Evolutionary conservation across 2,329 filamentous ascomycete genomes (phyloP).

Genomic region (Fusarium nematophilum): DNA sequence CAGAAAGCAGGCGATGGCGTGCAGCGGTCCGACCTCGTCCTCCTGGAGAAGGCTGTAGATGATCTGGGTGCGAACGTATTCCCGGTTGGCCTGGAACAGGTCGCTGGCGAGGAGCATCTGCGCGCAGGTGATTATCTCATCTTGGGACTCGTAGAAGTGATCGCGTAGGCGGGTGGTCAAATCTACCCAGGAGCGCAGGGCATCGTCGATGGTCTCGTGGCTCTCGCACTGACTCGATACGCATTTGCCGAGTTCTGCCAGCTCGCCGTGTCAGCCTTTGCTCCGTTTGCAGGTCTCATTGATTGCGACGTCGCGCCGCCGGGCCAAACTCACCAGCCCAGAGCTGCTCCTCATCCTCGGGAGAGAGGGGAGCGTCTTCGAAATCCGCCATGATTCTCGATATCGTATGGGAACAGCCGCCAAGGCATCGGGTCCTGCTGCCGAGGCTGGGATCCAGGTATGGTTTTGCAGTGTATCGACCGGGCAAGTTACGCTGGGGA

Average conservation of each 20-base stretch:
- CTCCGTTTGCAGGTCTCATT: slow-evolving; percentile 1
- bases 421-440: slow-evolving; percentile 50
- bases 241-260: slow-evolving; percentile 61
- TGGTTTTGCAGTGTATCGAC: slow-evolving; percentile 10
- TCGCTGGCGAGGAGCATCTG: slow-evolving; percentile 80
- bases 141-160: slow-evolving; percentile 78
- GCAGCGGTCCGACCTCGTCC: slow-evolving; percentile 82
- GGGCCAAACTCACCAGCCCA: slow-evolving; percentile 76
- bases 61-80: slow-evolving; percentile 93
- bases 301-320: slow-evolving; percentile 4
- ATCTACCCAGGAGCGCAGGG: slow-evolving; percentile 84
- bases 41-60: slow-evolving; percentile 92
- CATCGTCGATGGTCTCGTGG: slow-evolving; percentile 79
- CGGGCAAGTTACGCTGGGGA: slow-evolving; percentile 17
- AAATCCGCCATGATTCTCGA: slow-evolving; percentile 67
- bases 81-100: slow-evolving; percentile 78
- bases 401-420: slow-evolving; percentile 41
- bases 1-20: slow-evolving; percentile 84
- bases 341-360: slow-evolving; percentile 87
- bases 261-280: slow-evolving; percentile 22
- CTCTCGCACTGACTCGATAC: slow-evolving; percentile 60
- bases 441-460: slow-evolving; percentile 23
- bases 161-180: slow-evolving; percentile 82
- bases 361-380: slow-evolving; percentile 70
- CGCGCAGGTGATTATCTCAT: slow-evolving; percentile 83